Conservation (phyloP, 768 basidiomycete species). For the Cubamyces sp. region DNA sequence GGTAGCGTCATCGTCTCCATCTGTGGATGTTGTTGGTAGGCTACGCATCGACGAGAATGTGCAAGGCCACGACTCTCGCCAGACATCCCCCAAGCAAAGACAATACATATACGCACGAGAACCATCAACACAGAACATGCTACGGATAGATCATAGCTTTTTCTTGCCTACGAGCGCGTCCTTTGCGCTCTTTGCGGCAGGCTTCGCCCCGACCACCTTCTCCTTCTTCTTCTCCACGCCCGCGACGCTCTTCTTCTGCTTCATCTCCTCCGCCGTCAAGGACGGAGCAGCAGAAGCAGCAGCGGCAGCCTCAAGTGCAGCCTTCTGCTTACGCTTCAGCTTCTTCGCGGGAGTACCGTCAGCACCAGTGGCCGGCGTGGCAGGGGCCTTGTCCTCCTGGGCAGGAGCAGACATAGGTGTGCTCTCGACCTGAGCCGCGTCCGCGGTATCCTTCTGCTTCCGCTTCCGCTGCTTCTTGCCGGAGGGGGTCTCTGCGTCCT, state of each 20-base stretch:
- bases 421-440: not conserved
- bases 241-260: constrained; percentile 51
- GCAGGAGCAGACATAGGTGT: constrained; percentile 16
- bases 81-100: not conserved
- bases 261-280: constrained; percentile 45
- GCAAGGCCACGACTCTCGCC: not conserved
- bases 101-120: not conserved
- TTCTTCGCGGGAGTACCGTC: constrained; percentile 16
- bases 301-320: constrained; percentile 5
- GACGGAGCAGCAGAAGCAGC: constrained; percentile 19
- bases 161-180: constrained; percentile 56
- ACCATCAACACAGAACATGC: constrained; percentile 2
- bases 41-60: not conserved
- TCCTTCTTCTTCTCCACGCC: constrained; percentile 63
- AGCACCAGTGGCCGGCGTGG: not conserved
- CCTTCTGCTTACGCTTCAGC: constrained; percentile 21
- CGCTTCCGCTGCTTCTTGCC: constrained; percentile 18
- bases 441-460: constrained; percentile 22
- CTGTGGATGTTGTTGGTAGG: no score
- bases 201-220: constrained; percentile 40
- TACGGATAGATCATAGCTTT: constrained; percentile 36
- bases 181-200: constrained; percentile 55
- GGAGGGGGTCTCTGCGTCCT: constrained; percentile 12
- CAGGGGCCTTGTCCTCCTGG: not conserved
- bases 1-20: no score